Percentiles rank a stretch among this genome's conserved stretches.
phyloP scores from a whole-genome alignment of 208 protist genomes.

The Herpetomonas tarakana region DNA sequence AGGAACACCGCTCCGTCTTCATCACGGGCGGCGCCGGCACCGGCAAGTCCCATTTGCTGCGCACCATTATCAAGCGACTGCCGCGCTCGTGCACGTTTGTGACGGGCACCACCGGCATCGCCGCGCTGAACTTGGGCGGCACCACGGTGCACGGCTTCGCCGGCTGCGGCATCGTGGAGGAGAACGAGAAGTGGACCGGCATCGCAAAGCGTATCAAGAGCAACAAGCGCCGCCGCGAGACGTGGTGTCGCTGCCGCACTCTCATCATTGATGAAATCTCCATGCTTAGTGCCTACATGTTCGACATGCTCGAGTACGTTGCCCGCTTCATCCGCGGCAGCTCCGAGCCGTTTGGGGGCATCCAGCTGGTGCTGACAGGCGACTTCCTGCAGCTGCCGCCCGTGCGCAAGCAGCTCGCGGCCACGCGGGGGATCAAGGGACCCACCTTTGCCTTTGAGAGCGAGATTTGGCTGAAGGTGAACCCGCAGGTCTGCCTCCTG shows the following conservation, averaged over 20 bases:
- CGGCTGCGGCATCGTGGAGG: slow-evolving; percentile 62
- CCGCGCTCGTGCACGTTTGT: slow-evolving; percentile 54
- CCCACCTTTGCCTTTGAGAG: slow-evolving; percentile 73
- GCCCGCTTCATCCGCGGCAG: slow-evolving; percentile 60
- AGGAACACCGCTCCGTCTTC: slow-evolving; percentile 58
- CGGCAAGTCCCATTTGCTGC: slow-evolving; percentile 84
- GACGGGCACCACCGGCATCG: slow-evolving; percentile 85
- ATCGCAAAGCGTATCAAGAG: slow-evolving; percentile 28
- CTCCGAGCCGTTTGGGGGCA: slow-evolving; percentile 82
- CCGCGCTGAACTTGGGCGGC: slow-evolving; percentile 83
- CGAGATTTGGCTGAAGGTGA: slow-evolving; percentile 51
- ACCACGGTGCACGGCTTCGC: slow-evolving; percentile 86
- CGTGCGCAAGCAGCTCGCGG: slow-evolving; percentile 26
- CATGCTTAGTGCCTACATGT: slow-evolving; percentile 80
- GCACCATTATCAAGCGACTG: slow-evolving; percentile 59
- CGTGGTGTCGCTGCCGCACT: slow-evolving; percentile 55
- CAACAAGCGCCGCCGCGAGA: slow-evolving; percentile 23
- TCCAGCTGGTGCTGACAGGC: slow-evolving; percentile 90
- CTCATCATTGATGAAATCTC: slow-evolving; percentile 93
- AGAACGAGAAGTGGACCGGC: slow-evolving; percentile 8
- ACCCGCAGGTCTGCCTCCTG: slow-evolving; percentile 61
- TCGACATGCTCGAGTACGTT: slow-evolving; percentile 78
- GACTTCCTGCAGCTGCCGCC: slow-evolving; percentile 93
- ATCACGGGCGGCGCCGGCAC: slow-evolving; percentile 89
- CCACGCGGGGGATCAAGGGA: neutral